phyloP scores from a whole-genome alignment of 495 filamentous ascomycete species.

The Penicillium robsamsonii region DNA sequence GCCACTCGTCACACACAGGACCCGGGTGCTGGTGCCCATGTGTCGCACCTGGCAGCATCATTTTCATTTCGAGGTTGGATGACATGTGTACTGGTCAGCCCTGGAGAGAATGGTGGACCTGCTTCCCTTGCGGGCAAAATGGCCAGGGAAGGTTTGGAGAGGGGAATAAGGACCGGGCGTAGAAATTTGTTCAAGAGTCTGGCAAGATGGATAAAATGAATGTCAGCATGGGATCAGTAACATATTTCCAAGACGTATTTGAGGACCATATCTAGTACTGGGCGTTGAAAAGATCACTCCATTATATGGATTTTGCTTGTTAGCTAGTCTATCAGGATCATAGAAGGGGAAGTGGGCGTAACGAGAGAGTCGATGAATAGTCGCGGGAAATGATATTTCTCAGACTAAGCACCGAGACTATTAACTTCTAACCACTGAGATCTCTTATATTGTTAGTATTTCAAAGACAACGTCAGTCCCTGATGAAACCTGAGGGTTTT shows the following conservation, averaged over 20 bases:
- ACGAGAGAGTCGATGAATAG: not conserved
- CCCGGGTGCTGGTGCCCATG: slow-evolving; percentile 1
- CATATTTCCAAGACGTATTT: not conserved
- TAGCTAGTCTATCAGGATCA: not conserved
- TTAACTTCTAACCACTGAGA: not conserved
- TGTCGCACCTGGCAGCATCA: not conserved
- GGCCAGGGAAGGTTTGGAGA: not conserved
- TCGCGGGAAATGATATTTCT: not conserved
- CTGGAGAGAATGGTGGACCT: not conserved
- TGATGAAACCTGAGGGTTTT: not conserved
- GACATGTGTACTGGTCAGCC: not conserved
- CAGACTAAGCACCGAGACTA: not conserved
- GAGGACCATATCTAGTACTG: not conserved
- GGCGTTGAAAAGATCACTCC: not conserved
- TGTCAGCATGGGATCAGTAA: not conserved
- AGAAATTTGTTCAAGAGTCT: not conserved
- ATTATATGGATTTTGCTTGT: not conserved
- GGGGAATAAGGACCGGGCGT: not conserved
- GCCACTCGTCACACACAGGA: slow-evolving; percentile 43
- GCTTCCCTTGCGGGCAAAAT: not conserved
- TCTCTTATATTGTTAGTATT: not conserved
- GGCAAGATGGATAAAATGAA: not conserved
- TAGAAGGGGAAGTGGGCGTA: not conserved
- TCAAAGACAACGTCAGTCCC: not conserved
- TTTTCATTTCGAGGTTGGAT: not conserved